Evolutionary conservation across 331 rosid genomes (phyloP), one percentile per base, ranked within the genome.

Genomic region (Acacia pycnantha): DNA sequence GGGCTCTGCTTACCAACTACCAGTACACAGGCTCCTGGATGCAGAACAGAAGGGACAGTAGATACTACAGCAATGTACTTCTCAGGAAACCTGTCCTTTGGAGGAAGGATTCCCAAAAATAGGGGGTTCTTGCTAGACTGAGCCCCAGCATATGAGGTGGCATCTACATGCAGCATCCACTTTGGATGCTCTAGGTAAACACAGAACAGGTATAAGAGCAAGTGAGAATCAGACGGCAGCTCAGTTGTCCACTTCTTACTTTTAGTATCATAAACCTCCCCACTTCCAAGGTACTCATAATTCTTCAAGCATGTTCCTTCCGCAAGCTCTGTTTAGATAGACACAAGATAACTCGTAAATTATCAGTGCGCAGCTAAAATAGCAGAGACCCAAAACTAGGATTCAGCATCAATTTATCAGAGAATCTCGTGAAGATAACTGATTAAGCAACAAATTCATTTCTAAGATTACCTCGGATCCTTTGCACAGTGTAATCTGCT

Each of bases 121-220:
- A 95, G 86, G 29, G 98, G 99, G 79, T 93, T 92, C 82, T 92
- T 95, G 81, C 92, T 91, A 35, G 96, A 92, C 72, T 89, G 97
- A 56, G 89, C 86, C 85, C 93, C 99, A 37, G 90, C 91, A 74
- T 88, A 86, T 69, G 95, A 90, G 76, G 90, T 82, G 46, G 98
- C 91, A 83, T 95, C 99, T 73, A 86, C 90, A 81, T 93, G 98
- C 66, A 95, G 82, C 97, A 91, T 92, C 99, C 99, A 95, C 73
- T 95, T 93, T n/a, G 98, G 99, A 85, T 95, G 97, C 89, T 95
- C 98, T 5, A 95, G 86, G 82, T 88, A 95, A 90, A 96, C 97
- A 89, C 98, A 95, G 62, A 93, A 95, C 79, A 95, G 77, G 90
- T 95, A 93, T 86, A 93, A 70, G 85, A 95, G 97, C 90, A 95